Conservation (phyloP, 306 rosid genomes). For the Pyrus pyrifolia region DNA sequence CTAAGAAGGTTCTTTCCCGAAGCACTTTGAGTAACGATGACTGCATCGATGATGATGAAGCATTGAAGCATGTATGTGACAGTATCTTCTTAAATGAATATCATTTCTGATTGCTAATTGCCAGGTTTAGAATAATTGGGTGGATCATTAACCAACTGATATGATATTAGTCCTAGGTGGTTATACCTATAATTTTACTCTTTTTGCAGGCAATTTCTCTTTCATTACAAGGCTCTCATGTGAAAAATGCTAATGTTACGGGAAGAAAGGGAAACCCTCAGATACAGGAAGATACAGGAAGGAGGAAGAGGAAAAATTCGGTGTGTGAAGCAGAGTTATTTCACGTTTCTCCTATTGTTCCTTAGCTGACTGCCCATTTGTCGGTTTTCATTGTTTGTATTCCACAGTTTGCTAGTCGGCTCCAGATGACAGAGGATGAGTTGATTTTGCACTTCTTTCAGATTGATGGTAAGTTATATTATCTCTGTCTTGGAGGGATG, state of each 20-base stretch:
- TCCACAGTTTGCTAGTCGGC: constrained; percentile 63
- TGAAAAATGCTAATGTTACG: constrained; percentile 5
- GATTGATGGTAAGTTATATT: constrained; percentile 64
- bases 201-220: constrained; percentile 70
- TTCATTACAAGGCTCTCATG: constrained; percentile 48
- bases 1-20: constrained; percentile 29
- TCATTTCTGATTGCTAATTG: background rate
- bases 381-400: constrained; percentile 16
- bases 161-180: background rate
- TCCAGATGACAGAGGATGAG: constrained; percentile 87
- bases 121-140: background rate
- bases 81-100: background rate
- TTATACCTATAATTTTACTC: constrained; percentile 10
- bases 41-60: constrained; percentile 51
- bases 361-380: background rate
- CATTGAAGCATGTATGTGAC: constrained; percentile 54
- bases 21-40: constrained; percentile 20
- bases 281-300: constrained; percentile 40
- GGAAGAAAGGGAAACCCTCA: constrained; percentile 29
- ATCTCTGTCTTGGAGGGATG: background rate
- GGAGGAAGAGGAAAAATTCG: constrained; percentile 58
- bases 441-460: constrained; percentile 64
- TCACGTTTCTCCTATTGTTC: background rate
- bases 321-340: constrained; percentile 28
- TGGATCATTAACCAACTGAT: constrained; percentile 10